Evolutionary conservation across 441 rosid species (phyloP).

Genomic region (Populus trichocarpa): DNA sequence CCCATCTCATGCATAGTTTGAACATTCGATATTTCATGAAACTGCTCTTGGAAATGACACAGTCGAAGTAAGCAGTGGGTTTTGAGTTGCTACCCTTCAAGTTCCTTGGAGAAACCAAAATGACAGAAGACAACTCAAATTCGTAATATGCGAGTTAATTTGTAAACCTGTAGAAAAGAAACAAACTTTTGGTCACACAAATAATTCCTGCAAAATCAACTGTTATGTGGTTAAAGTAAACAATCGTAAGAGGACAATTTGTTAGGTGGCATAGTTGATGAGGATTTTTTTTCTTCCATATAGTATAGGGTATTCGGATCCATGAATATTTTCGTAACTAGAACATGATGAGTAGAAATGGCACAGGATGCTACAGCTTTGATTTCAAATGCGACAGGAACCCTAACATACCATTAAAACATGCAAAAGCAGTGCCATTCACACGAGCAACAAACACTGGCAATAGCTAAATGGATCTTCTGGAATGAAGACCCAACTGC

Average conservation of each 20-base stretch:
- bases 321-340: background rate
- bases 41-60: background rate
- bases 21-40: background rate
- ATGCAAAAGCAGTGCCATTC: background rate
- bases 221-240: background rate
- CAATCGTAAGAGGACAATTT: background rate
- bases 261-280: too few relatives aligned
- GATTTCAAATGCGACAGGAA: background rate
- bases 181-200: conserved; percentile 1
- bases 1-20: background rate
- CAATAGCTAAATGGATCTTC: background rate
- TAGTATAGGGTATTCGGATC: background rate
- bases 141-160: conserved; percentile 73
- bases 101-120: background rate
- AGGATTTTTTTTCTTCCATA: background rate
- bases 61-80: background rate
- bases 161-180: conserved; percentile 62
- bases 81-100: background rate
- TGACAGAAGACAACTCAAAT: conserved; percentile 34
- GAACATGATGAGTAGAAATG: background rate
- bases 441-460: too few relatives aligned
- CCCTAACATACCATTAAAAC: background rate
- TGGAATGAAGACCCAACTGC: background rate
- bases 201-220: background rate
- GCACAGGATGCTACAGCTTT: background rate